Conservation (phyloP, 1,284 basidiomycete species). For the Pterula multifida region DNA sequence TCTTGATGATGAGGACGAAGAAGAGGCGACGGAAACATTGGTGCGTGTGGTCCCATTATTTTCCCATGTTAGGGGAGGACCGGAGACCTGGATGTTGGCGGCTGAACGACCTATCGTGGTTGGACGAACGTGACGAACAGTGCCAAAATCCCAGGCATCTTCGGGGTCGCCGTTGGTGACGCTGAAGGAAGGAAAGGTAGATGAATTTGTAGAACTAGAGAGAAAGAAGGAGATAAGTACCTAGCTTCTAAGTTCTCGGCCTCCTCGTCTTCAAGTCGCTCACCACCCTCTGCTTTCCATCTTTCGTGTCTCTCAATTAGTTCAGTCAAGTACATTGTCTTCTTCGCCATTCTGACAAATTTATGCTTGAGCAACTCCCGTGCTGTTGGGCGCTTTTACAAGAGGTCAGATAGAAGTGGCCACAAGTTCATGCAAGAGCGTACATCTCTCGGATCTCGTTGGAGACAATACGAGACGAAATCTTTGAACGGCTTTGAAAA, state of each 20-base stretch:
- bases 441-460: slow-evolving; percentile 87
- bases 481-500: slow-evolving; percentile 92
- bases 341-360: slow-evolving; percentile 90
- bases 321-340: slow-evolving; percentile 88
- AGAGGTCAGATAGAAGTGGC: slow-evolving; percentile 5
- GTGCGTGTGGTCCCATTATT: slow-evolving; percentile 45
- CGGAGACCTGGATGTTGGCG: slow-evolving; percentile 44
- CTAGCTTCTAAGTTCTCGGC: slow-evolving; percentile 44
- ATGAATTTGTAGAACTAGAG: not conserved
- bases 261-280: slow-evolving; percentile 61
- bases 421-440: not conserved
- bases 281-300: slow-evolving; percentile 89
- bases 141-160: slow-evolving; percentile 93
- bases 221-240: slow-evolving; percentile 25
- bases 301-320: slow-evolving; percentile 90
- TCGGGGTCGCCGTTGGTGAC: slow-evolving; percentile 53
- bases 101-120: slow-evolving; percentile 52
- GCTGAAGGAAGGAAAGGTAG: slow-evolving; percentile 22
- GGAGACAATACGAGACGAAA: slow-evolving; percentile 87
- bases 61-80: slow-evolving; percentile 65
- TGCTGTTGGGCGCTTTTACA: slow-evolving; percentile 84
- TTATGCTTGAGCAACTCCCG: slow-evolving; percentile 92
- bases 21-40: slow-evolving; percentile 22
- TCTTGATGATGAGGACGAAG: slow-evolving; percentile 10
- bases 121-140: slow-evolving; percentile 56